These are phyloP conservation scores for Herpetomonas samuelpessoai DNA, from an alignment of 208 protist genomes.

Conservation along the genomic window DNA sequence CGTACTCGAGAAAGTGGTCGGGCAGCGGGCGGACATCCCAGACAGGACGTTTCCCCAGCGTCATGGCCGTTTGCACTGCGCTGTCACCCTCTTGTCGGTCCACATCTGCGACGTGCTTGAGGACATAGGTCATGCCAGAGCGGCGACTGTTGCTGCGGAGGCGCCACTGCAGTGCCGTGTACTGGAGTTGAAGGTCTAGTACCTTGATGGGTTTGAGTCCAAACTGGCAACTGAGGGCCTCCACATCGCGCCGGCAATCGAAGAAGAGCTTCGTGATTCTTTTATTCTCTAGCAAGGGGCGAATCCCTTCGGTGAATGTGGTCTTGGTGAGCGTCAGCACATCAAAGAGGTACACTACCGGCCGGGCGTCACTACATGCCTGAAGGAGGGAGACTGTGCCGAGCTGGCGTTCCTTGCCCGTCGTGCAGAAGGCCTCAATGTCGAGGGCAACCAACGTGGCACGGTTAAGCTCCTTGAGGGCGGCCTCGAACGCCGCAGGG, in stretches of 20 bases:
- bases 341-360: constrained; percentile 83
- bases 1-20: constrained; percentile 86
- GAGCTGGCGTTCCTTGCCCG: constrained; percentile 47
- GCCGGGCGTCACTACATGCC: constrained; percentile 48
- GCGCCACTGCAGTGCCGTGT: constrained; percentile 83
- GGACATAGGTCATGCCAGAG: constrained; percentile 82
- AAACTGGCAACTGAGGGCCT: constrained; percentile 83
- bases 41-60: constrained; percentile 72
- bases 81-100: constrained; percentile 68
- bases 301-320: constrained; percentile 28
- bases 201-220: constrained; percentile 48
- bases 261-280: constrained; percentile 79
- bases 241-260: constrained; percentile 88
- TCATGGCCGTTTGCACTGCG: constrained; percentile 85
- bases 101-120: constrained; percentile 66
- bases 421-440: constrained; percentile 83
- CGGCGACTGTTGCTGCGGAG: constrained; percentile 74
- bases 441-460: constrained; percentile 70
- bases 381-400: constrained; percentile 84
- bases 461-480: constrained; percentile 27
- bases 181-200: constrained; percentile 84
- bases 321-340: constrained; percentile 54
- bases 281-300: constrained; percentile 32
- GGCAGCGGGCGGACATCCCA: constrained; percentile 89
- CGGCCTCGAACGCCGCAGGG: constrained; percentile 23